These are phyloP conservation scores for Solanum chacoense DNA, from an alignment of 305 asterid species.

Conservation along the genomic window DNA sequence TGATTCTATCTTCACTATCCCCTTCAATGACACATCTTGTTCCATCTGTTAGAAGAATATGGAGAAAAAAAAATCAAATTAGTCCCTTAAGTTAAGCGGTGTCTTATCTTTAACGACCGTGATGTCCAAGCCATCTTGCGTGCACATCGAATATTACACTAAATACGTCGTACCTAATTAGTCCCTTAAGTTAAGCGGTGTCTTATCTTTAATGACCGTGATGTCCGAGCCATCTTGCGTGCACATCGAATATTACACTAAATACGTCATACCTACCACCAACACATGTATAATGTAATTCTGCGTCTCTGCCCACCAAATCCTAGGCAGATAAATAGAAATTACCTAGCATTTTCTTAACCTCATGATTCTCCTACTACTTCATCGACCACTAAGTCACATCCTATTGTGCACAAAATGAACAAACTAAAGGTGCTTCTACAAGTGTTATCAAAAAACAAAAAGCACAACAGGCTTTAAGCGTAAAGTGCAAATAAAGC, in stretches of 20 bases:
- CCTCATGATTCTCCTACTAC: fast-evolving
- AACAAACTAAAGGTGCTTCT: background rate
- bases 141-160: background rate
- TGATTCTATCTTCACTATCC: background rate
- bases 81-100: background rate
- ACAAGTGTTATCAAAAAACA: background rate
- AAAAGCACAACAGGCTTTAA: background rate
- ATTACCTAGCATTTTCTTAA: background rate
- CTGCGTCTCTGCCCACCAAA: background rate
- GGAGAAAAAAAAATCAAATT: background rate
- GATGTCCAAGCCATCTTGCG: background rate
- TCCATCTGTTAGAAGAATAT: background rate
- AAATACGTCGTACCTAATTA: background rate
- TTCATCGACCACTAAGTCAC: background rate
- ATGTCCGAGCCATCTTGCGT: background rate
- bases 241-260: background rate
- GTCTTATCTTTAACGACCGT: background rate
- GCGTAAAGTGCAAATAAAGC: background rate
- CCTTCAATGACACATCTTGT: background rate
- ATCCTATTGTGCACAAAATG: background rate
- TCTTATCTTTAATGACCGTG: background rate
- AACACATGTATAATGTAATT: background rate
- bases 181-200: background rate
- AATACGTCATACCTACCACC: background rate
- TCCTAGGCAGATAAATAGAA: background rate